Percentiles rank a stretch among this genome's conserved stretches.
phyloP scores from a whole-genome alignment of 2,329 filamentous ascomycete genomes.

The Neonectria neomacrospora region DNA sequence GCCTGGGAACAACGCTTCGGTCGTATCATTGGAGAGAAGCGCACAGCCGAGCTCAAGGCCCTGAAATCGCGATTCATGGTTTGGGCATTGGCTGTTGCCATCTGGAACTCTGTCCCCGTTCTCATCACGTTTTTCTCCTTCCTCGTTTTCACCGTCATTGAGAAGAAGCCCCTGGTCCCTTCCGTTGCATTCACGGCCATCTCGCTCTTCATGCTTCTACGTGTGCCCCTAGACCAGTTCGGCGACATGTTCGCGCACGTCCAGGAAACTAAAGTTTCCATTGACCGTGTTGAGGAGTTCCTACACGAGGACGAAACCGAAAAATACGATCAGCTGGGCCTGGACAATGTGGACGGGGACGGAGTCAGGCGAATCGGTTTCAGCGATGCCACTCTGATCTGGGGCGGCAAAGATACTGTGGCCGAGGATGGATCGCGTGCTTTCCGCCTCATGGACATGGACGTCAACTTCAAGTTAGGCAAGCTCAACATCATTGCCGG shows the following conservation, averaged over 20 bases:
- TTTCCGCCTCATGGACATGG: slow-evolving; percentile 84
- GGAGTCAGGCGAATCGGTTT: slow-evolving; percentile 85
- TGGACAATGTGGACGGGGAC: slow-evolving; percentile 74
- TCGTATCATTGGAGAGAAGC: slow-evolving; percentile 88
- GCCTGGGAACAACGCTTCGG: slow-evolving; percentile 96
- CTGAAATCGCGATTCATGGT: slow-evolving; percentile 86
- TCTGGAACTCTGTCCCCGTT: slow-evolving; percentile 96
- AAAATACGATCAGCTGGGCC: slow-evolving; percentile 87
- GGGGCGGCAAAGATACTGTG: slow-evolving; percentile 77
- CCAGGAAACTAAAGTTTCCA: slow-evolving; percentile 95
- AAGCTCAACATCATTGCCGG: slow-evolving; percentile 93
- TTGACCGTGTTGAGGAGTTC: slow-evolving; percentile 96
- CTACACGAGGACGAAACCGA: slow-evolving; percentile 93
- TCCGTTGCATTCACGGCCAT: slow-evolving; percentile 96
- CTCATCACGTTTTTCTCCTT: slow-evolving; percentile 98
- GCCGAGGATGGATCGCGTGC: slow-evolving; percentile 74
- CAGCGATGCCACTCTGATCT: slow-evolving; percentile 85
- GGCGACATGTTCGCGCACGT: slow-evolving; percentile 99
- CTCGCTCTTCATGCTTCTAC: slow-evolving; percentile 92
- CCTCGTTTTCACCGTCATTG: slow-evolving; percentile 88
- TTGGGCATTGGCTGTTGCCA: slow-evolving; percentile 90
- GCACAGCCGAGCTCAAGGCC: slow-evolving; percentile 79
- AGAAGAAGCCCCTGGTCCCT: slow-evolving; percentile 88
- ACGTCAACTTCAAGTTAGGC: slow-evolving; percentile 85
- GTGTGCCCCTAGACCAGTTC: slow-evolving; percentile 92